phyloP scores from a whole-genome alignment of 2,329 filamentous ascomycete species.

The Aspergillus ochraceoroseus region DNA sequence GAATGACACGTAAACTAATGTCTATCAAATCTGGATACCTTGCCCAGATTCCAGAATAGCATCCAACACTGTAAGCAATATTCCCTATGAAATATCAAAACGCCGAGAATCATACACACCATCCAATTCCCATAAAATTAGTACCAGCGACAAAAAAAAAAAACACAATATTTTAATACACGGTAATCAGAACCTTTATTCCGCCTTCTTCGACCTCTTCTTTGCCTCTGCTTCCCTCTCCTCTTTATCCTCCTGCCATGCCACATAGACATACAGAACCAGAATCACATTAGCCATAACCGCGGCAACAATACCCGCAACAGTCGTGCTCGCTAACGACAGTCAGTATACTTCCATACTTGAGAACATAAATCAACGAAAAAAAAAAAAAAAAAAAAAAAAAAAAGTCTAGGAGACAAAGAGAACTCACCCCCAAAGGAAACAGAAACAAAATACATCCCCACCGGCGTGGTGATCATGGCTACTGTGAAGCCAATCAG shows the following conservation, averaged over 20 bases:
- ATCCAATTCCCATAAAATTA: too few relatives aligned
- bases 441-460: slow-evolving; percentile 79
- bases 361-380: background rate
- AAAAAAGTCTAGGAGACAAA: too few relatives aligned
- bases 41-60: too few relatives aligned
- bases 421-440: slow-evolving; percentile 71
- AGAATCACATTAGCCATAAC: slow-evolving; percentile 88
- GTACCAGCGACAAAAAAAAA: background rate
- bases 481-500: slow-evolving; percentile 83
- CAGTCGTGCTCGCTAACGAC: slow-evolving; percentile 75
- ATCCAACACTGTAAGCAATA: too few relatives aligned
- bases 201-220: slow-evolving; percentile 50
- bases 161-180: slow-evolving; percentile 5
- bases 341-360: background rate
- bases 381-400: slow-evolving; percentile 3
- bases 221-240: slow-evolving; percentile 61
- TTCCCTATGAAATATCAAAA: too few relatives aligned
- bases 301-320: slow-evolving; percentile 77
- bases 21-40: too few relatives aligned
- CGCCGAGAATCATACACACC: too few relatives aligned
- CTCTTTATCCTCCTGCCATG: slow-evolving; percentile 79
- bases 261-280: slow-evolving; percentile 83
- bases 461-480: slow-evolving; percentile 83
- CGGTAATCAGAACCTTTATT: slow-evolving; percentile 25
- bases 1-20: too few relatives aligned